Evolutionary conservation across 257 asterid genomes (phyloP).

Genomic region (Petunia axillaris): DNA sequence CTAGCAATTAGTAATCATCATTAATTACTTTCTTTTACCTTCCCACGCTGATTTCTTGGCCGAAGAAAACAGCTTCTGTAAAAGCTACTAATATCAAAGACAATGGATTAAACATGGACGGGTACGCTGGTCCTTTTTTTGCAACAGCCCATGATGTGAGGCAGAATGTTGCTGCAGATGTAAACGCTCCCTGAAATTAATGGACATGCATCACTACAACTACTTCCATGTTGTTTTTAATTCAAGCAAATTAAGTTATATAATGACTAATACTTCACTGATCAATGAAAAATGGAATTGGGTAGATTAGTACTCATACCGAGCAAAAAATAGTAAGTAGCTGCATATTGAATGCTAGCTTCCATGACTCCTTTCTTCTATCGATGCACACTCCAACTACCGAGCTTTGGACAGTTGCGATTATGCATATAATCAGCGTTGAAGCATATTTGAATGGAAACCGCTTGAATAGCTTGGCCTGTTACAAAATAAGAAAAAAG

Average conservation of each 20-base stretch:
- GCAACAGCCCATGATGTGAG: conserved; percentile 53
- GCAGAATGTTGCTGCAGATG: conserved; percentile 56
- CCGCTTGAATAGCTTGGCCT: conserved; percentile 53
- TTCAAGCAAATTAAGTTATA: no score
- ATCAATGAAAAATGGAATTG: not conserved
- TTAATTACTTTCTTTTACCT: conserved; percentile 38
- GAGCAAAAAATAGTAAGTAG: conserved; percentile 62
- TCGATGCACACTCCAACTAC: conserved; percentile 52
- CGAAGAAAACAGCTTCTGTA: conserved; percentile 49
- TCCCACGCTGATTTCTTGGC: conserved; percentile 40
- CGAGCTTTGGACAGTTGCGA: conserved; percentile 49
- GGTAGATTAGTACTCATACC: conserved; percentile 32
- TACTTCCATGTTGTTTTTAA: no score
- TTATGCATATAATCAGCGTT: conserved; percentile 42
- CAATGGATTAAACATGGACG: conserved; percentile 76
- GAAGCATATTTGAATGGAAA: conserved; percentile 55
- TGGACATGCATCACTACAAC: no score
- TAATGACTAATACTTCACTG: no score
- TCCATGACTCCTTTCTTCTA: conserved; percentile 46
- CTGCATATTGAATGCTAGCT: conserved; percentile 53
- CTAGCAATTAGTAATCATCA: not conserved
- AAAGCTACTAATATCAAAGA: conserved; percentile 49
- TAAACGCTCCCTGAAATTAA: conserved; percentile 53
- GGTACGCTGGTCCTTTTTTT: conserved; percentile 65
- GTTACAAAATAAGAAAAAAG: not conserved